Evolutionary conservation across 2,329 filamentous ascomycete genomes (phyloP).

Genomic region (Colletotrichum simmondsii): DNA sequence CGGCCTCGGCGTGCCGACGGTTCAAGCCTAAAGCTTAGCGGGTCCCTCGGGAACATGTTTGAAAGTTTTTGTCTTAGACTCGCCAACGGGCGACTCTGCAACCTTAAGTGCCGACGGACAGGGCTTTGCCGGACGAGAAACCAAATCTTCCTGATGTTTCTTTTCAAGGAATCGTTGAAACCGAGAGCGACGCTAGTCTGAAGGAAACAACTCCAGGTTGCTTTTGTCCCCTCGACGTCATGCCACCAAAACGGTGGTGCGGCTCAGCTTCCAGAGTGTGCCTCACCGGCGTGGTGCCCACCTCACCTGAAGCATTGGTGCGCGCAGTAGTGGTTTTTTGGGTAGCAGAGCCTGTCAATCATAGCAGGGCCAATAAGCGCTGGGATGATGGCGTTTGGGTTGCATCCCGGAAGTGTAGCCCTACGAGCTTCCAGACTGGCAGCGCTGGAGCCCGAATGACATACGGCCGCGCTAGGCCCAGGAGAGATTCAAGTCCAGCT

Average conservation of each 20-base stretch:
- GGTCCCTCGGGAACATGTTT: neutral
- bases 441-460: neutral
- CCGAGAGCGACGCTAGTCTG: neutral
- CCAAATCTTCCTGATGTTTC: neutral
- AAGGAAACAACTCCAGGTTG: neutral
- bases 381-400: neutral
- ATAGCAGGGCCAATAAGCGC: neutral
- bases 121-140: constrained; percentile 19
- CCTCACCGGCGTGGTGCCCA: neutral
- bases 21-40: neutral
- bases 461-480: neutral
- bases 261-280: neutral
- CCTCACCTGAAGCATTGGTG: neutral
- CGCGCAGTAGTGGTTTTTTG: neutral
- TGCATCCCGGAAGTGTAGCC: neutral
- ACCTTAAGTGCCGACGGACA: neutral
- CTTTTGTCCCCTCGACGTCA: neutral
- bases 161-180: neutral
- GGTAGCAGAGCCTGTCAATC: neutral
- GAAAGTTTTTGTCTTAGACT: neutral
- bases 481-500: neutral
- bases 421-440: neutral
- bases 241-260: neutral
- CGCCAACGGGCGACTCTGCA: neutral
- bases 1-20: neutral